Evolutionary conservation across 169 alveolate genomes (phyloP).

Genomic region (Neospora caninum): DNA sequence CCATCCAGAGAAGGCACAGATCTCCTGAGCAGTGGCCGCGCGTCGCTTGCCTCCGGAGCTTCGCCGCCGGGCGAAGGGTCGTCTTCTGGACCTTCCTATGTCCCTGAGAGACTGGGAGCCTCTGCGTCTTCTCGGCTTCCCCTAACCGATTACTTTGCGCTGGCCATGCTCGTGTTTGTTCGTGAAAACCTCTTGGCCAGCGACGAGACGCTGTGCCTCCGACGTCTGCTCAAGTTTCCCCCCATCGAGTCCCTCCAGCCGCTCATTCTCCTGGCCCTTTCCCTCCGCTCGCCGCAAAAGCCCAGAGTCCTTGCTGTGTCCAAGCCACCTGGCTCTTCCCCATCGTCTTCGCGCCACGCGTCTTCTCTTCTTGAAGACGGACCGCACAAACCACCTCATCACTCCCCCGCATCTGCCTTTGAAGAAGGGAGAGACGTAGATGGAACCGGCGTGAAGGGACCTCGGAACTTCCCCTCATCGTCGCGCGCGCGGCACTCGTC

Average conservation of each 20-base stretch:
- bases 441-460: too few species aligned
- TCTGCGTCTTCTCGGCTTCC: conserved; percentile 58
- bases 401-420: too few species aligned
- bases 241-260: conserved; percentile 77
- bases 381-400: too few species aligned
- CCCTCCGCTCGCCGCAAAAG: conserved; percentile 27
- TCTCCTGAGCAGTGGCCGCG: neutral
- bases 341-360: too few species aligned
- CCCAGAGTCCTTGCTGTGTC: neutral
- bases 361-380: too few species aligned
- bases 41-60: neutral
- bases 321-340: too few species aligned
- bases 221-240: conserved; percentile 77
- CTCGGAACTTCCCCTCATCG: too few species aligned
- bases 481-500: too few species aligned
- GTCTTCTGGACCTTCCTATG: neutral
- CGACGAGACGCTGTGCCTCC: conserved; percentile 71
- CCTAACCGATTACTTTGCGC: conserved; percentile 71
- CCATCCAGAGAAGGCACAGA: neutral
- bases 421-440: too few species aligned
- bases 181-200: conserved; percentile 67
- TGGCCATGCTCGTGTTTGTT: conserved; percentile 76
- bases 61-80: neutral
- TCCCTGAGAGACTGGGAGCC: conserved; percentile 51
- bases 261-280: conserved; percentile 66